These are phyloP conservation scores for Radiomyces spectabilis DNA, from an alignment of 192 early-diverging fungal genomes.

Conservation along the genomic window DNA sequence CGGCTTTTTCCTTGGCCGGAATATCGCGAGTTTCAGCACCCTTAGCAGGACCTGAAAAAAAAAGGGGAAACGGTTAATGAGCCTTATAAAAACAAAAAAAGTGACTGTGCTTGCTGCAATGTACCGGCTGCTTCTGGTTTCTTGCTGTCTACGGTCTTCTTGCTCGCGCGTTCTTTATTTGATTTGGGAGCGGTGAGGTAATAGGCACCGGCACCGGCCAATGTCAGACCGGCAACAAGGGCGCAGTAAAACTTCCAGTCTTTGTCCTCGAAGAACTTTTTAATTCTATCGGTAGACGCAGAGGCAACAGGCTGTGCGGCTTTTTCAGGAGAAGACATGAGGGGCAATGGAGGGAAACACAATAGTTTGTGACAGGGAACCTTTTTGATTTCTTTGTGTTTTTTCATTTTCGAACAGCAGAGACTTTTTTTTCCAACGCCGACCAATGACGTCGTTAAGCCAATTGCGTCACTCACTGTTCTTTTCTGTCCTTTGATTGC, in stretches of 20 bases:
- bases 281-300: constrained; percentile 23
- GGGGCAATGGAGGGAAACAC: too few species aligned
- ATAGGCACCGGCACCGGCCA: constrained; percentile 58
- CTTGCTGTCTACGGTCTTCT: constrained; percentile 22
- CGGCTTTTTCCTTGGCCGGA: background rate
- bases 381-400: too few species aligned
- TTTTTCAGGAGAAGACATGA: too few species aligned
- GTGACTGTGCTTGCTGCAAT: constrained; percentile 16
- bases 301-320: too few species aligned
- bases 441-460: too few species aligned
- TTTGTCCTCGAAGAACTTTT: constrained; percentile 46
- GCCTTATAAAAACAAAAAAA: background rate
- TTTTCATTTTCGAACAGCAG: too few species aligned
- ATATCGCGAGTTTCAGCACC: constrained; percentile 1
- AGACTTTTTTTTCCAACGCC: too few species aligned
- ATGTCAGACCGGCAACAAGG: constrained; percentile 46
- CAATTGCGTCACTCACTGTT: too few species aligned
- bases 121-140: constrained; percentile 35
- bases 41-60: background rate
- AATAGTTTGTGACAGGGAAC: too few species aligned
- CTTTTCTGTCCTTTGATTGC: too few species aligned
- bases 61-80: background rate
- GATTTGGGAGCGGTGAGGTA: constrained; percentile 36
- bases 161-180: constrained; percentile 26
- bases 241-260: constrained; percentile 70